Evolutionary conservation across 257 asterid genomes (phyloP), one percentile per base, ranked within the genome.

Genomic region (Solanum sejunctum): DNA sequence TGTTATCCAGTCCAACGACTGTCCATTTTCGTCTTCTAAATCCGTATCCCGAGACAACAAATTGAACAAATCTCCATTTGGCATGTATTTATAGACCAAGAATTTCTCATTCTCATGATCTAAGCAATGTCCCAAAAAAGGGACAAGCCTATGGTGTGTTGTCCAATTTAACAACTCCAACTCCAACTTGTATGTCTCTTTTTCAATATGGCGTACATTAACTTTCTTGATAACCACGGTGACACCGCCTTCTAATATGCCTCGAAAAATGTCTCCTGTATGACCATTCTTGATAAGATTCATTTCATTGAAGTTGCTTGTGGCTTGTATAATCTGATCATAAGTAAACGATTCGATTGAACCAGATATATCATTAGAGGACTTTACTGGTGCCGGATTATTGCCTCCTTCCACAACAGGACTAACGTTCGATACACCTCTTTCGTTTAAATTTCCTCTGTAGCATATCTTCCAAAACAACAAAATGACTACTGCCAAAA

Each of bases 1-100:
- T 28, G 97, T 94, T 58, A 94, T 94, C 98, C 98, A 94, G 88
- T 94, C 98, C 89, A 93, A 80, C 17, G 97, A 94, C 90, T 88
- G 91, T 79, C 89, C 49, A 83, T 87, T 45, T 5, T 87, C 92
- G 20, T 90, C 90, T 56, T 86, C 93, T 3, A 79, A 78, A 80
- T 80, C 85, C 21, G 82, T 83, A 66, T 57, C 72, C 57, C 88
- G 87, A 81, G 88, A 87, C 81, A 94, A 87, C 18, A 94, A 89
- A 66, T 72, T 92, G 71, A 92, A 90, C 85, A 94, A 85, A 86
- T 94, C 95, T 83, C 92, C 96, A 83, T 94, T 89, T 20, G 90
- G 87, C 96, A 92, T 92, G 66, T 83, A 85, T 83, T 90, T 93
- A 83, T 94, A 94, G 23, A 92, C 95, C 77, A 94, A 89, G 64